phyloP scores from a whole-genome alignment of 306 rosid genomes.

The Glycine tomentella region DNA sequence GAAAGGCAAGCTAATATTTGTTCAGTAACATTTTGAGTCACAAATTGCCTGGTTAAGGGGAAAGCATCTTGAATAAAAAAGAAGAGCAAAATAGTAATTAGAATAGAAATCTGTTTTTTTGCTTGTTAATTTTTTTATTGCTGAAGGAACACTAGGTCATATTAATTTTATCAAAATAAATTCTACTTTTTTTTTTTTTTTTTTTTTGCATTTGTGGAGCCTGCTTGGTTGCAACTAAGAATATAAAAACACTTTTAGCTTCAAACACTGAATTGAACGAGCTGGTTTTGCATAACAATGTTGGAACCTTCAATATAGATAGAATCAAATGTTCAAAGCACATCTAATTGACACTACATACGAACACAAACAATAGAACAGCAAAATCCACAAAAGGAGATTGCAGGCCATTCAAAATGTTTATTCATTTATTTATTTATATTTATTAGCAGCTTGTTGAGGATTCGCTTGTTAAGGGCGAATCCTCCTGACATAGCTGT shows the following conservation, averaged over 20 bases:
- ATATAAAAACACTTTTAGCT: background rate
- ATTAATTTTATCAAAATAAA: background rate
- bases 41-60: background rate
- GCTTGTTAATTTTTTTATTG: background rate
- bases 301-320: background rate
- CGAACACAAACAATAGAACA: slow-evolving; percentile 3
- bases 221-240: background rate
- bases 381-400: slow-evolving; percentile 7
- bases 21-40: slow-evolving; percentile 6
- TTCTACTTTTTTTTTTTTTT: background rate
- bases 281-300: background rate
- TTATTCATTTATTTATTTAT: background rate
- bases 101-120: background rate
- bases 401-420: slow-evolving; percentile 12
- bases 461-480: no score
- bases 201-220: background rate
- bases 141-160: slow-evolving; percentile 2
- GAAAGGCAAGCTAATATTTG: background rate
- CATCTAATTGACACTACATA: slow-evolving; percentile 10
- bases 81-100: background rate
- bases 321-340: slow-evolving; percentile 11
- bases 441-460: no score
- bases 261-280: background rate
- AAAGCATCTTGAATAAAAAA: background rate
- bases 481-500: no score